Conservation (phyloP, 805 yeast genomes). For the Debaryomyces prosopidis region DNA sequence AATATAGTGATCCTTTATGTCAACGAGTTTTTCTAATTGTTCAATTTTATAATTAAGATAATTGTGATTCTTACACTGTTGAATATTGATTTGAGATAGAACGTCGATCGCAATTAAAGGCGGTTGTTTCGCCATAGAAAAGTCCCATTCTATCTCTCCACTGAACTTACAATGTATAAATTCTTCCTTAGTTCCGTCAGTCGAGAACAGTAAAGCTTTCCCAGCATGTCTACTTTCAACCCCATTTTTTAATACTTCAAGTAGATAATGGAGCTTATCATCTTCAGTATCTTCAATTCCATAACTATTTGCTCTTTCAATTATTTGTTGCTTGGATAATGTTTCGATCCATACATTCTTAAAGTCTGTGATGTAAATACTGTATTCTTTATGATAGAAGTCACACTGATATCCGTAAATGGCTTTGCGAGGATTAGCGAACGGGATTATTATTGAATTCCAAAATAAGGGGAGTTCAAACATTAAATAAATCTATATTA, state of each 20-base stretch:
- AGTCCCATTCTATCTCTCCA: constrained; percentile 15
- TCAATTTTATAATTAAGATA: constrained; percentile 17
- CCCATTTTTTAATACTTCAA: constrained; percentile 10
- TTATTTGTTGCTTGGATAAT: constrained; percentile 13
- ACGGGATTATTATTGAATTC: constrained; percentile 5
- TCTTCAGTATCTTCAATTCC: constrained; percentile 30
- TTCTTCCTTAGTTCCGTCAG: neutral
- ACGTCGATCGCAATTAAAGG: constrained; percentile 10
- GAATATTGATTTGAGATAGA: constrained; percentile 19
- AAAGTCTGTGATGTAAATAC: constrained; percentile 27
- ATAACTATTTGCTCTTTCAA: constrained; percentile 15
- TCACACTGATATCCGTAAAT: constrained; percentile 15
- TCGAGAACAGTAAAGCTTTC: neutral
- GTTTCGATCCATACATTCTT: constrained; percentile 26
- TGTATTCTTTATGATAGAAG: constrained; percentile 12
- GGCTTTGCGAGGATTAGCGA: constrained; percentile 3
- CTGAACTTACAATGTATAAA: neutral
- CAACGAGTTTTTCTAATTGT: constrained; percentile 19
- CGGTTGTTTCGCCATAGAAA: constrained; percentile 12
- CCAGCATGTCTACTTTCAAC: neutral
- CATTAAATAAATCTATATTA: constrained; percentile 2
- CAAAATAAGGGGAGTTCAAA: constrained; percentile 14
- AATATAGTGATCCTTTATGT: constrained; percentile 31
- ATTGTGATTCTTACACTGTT: constrained; percentile 21
- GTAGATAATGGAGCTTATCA: constrained; percentile 14